These are phyloP conservation scores for Glycyrrhiza uralensis DNA, from an alignment of 306 rosid genomes.

Conservation along the genomic window DNA sequence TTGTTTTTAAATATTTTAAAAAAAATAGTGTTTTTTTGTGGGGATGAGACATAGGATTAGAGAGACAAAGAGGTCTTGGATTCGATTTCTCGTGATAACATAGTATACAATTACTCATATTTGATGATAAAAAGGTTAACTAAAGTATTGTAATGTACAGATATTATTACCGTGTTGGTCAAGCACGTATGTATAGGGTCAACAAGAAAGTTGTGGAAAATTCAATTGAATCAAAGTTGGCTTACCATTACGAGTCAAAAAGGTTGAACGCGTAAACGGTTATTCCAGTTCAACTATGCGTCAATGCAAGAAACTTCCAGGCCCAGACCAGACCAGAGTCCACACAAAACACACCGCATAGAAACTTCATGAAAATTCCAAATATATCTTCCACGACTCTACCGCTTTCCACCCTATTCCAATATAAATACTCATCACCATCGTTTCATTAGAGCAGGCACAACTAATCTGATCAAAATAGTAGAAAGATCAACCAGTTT, in stretches of 20 bases:
- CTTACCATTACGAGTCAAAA: not conserved
- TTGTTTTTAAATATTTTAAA: no score
- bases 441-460: not conserved
- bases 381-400: slow-evolving; percentile 16
- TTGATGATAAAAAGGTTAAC: no score
- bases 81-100: no score
- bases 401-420: not conserved
- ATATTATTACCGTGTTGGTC: no score
- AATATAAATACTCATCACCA: slow-evolving; percentile 11
- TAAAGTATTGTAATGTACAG: no score
- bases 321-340: not conserved
- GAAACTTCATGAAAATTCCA: slow-evolving; percentile 27
- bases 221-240: slow-evolving; percentile 13
- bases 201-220: not conserved
- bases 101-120: no score
- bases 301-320: slow-evolving; percentile 25
- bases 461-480: not conserved
- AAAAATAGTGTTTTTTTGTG: no score
- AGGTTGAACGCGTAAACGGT: not conserved
- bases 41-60: no score
- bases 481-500: not conserved
- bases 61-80: no score
- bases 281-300: slow-evolving; percentile 14
- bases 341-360: not conserved
- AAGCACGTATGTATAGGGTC: not conserved